Evolutionary conservation across 495 filamentous ascomycete species (phyloP).

Genomic region (Penicillium turbatum): DNA sequence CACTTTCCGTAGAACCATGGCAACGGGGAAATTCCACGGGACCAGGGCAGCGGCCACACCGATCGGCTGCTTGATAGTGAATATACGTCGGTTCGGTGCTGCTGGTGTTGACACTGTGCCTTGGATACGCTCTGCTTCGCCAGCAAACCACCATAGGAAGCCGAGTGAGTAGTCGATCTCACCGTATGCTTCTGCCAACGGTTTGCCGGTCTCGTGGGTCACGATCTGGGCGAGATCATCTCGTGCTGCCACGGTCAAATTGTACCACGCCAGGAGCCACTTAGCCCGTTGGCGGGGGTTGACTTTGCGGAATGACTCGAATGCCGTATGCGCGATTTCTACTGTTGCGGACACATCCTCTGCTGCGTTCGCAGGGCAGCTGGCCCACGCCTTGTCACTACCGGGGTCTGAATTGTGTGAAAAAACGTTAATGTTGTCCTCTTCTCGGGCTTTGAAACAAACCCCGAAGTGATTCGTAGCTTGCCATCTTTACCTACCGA

Average conservation of each 20-base stretch:
- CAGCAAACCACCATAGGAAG: slow-evolving; percentile 63
- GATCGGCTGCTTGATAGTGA: slow-evolving; percentile 68
- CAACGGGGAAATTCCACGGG: slow-evolving; percentile 62
- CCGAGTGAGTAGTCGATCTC: slow-evolving; percentile 58
- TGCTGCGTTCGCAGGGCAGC: slow-evolving; percentile 55
- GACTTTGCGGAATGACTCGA: slow-evolving; percentile 55
- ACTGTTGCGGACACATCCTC: slow-evolving; percentile 61
- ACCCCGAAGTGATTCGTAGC: not conserved
- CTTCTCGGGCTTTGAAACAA: not conserved
- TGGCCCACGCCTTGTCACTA: slow-evolving; percentile 58
- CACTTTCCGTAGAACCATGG: slow-evolving; percentile 67
- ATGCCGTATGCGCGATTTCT: slow-evolving; percentile 54
- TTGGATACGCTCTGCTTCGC: slow-evolving; percentile 66
- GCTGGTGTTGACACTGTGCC: slow-evolving; percentile 55
- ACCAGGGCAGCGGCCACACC: slow-evolving; percentile 62
- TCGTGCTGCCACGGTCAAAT: slow-evolving; percentile 45
- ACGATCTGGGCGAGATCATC: slow-evolving; percentile 57
- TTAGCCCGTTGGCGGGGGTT: slow-evolving; percentile 59
- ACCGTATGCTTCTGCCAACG: slow-evolving; percentile 52
- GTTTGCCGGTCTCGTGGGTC: slow-evolving; percentile 63
- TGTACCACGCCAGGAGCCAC: slow-evolving; percentile 57
- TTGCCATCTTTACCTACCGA: slow-evolving; percentile 40
- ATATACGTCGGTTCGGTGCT: slow-evolving; percentile 55
- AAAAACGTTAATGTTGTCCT: slow-evolving; percentile 6
- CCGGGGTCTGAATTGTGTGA: slow-evolving; percentile 52